Base-by-base conservation (phyloP, 352 stramenopile species). In the Globisporangium camurandrum region DNA sequence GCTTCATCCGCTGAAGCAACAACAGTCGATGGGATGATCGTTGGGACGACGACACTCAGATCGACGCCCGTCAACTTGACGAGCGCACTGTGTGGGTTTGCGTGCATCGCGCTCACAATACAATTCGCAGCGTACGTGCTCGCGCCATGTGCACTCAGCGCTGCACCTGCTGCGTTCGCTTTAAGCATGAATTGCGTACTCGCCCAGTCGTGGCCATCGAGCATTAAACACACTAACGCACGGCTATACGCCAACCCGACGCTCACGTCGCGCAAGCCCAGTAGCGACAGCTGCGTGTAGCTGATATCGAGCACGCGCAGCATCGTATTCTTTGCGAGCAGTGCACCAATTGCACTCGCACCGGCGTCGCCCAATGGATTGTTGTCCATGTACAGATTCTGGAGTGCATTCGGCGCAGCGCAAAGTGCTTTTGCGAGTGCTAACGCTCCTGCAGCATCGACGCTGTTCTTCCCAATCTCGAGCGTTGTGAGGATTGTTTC, bases 111-210 rank as follows among this genome's bases (percentile, higher is more conserved):
- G 17, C 71, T 69, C n/a, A 84, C 58, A 31, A 91, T 79, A 51
- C 80, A 91, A 17, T 67, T 83, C 9, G 78, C 80, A 0, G 80
- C 80, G 51, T 86, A 91, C 45, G 80, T 80, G 61, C 71, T 83
- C 22, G 80, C 80, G 23, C 75, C 73, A 27, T 77, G 79, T 11
- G 74, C 61, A 10, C 77, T 82, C 44, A 91, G 59, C 49, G 75
- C 73, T 30, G 73, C 69, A 16, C 41, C 78, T 73, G 8, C 81
- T 77, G 22, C 86, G 64, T 7, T 45, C 59, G 51, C 63, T 68
- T 87, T 84, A 57, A 84, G 83, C 77, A 91, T 91, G 53, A 84
- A 88, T 66, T 88, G 71, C 46, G 80, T 91, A 51, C 73, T 87
- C 17, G 77, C 63, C 80, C 80, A 91, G 67, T 91, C 77, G 65